These are phyloP conservation scores for Lavandula angustifolia DNA, from an alignment of 257 asterid genomes.

Conservation along the genomic window DNA sequence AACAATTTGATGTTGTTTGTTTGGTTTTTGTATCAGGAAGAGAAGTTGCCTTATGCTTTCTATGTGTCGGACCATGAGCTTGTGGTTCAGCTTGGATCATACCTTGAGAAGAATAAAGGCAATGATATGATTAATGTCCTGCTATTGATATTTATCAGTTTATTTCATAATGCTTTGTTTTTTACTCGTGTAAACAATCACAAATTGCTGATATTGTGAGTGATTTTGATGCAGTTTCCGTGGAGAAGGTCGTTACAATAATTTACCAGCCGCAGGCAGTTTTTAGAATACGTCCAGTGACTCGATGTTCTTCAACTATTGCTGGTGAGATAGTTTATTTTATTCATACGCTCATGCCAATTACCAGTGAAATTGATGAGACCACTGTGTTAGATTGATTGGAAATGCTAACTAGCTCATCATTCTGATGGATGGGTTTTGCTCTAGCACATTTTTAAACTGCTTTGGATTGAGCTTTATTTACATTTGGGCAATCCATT, in stretches of 20 bases:
- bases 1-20: slow-evolving; percentile 17
- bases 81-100: slow-evolving; percentile 67
- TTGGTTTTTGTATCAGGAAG: slow-evolving; percentile 61
- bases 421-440: not conserved
- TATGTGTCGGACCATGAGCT: slow-evolving; percentile 86
- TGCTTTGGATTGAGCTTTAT: not conserved
- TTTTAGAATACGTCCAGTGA: slow-evolving; percentile 89
- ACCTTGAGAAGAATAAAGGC: slow-evolving; percentile 81
- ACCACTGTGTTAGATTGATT: not conserved
- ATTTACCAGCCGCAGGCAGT: slow-evolving; percentile 97
- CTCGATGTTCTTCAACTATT: slow-evolving; percentile 95
- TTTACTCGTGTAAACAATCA: slow-evolving; percentile 7
- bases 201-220: slow-evolving; percentile 27
- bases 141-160: not conserved
- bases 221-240: slow-evolving; percentile 69
- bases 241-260: slow-evolving; percentile 82
- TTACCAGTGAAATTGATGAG: not conserved
- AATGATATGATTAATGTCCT: slow-evolving; percentile 14
- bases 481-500: slow-evolving; percentile 15
- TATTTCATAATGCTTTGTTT: not conserved
- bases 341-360: slow-evolving; percentile 1
- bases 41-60: slow-evolving; percentile 85
- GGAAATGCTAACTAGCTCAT: not conserved
- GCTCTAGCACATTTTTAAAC: not conserved
- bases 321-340: slow-evolving; percentile 54